Conservation (phyloP, 257 asterid species). For the Solanum peruvianum region DNA sequence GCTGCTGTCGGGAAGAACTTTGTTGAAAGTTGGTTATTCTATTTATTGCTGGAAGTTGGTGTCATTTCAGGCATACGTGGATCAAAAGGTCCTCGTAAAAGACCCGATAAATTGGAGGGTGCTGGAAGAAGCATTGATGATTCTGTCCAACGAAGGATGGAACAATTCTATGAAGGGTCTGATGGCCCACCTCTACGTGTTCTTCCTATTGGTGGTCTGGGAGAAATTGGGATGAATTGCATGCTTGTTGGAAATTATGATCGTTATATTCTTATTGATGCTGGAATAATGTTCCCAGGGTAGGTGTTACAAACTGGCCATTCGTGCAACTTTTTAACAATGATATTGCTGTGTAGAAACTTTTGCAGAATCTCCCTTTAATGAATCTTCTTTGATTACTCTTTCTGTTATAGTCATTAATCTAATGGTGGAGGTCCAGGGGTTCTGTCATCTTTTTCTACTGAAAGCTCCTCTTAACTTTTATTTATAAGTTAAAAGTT, state of each 20-base stretch:
- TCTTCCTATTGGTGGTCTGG: conserved; percentile 96
- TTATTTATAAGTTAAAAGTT: background rate
- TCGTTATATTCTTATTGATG: conserved; percentile 89
- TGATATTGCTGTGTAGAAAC: background rate
- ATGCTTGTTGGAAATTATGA: conserved; percentile 95
- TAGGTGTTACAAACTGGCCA: conserved; percentile 20
- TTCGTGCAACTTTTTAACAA: background rate
- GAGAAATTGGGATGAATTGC: conserved; percentile 99
- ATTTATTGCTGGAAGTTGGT: background rate
- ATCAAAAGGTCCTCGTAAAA: conserved; percentile 44
- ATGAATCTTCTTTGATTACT: background rate
- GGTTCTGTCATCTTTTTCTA: background rate
- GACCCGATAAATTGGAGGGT: conserved; percentile 61
- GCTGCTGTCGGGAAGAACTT: background rate
- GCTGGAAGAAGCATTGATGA: conserved; percentile 91
- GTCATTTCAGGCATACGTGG: conserved; percentile 33
- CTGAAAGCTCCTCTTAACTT: background rate
- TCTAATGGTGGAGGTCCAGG: background rate
- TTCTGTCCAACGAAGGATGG: conserved; percentile 92
- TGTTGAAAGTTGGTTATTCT: background rate
- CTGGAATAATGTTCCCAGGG: conserved; percentile 99
- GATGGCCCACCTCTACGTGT: conserved; percentile 90
- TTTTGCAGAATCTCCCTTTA: background rate
- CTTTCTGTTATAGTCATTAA: background rate
- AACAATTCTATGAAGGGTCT: conserved; percentile 91